Conservation (phyloP, 176 grass and related monocot genomes). For the Rhynchospora tenuis region DNA sequence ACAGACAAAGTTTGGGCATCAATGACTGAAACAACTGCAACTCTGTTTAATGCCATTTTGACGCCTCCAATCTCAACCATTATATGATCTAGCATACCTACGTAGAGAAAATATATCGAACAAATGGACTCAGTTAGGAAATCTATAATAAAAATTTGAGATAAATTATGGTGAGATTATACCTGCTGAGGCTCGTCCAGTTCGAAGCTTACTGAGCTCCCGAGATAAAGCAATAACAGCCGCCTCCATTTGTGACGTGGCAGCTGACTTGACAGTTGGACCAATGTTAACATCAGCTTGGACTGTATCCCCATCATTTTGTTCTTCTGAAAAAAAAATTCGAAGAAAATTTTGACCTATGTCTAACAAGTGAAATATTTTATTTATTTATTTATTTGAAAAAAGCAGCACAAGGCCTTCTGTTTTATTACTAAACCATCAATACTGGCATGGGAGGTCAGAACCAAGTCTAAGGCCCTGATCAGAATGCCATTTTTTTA, state of each 20-base stretch:
- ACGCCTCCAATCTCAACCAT: conserved; percentile 57
- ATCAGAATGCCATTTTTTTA: too few relatives aligned
- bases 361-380: too few relatives aligned
- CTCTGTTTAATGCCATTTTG: conserved; percentile 65
- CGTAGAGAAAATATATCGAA: not conserved
- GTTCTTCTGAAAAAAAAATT: conserved; percentile 45
- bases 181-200: conserved; percentile 79
- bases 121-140: conserved; percentile 9
- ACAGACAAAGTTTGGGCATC: conserved; percentile 77
- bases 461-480: too few relatives aligned
- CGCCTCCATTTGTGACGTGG: conserved; percentile 70
- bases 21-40: conserved; percentile 91
- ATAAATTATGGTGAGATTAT: not conserved
- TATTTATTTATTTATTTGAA: too few relatives aligned
- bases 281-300: conserved; percentile 58
- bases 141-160: not conserved
- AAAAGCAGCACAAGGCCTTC: too few relatives aligned
- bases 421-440: too few relatives aligned
- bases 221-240: conserved; percentile 63
- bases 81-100: conserved; percentile 97
- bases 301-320: conserved; percentile 62
- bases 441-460: too few relatives aligned
- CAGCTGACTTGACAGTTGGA: conserved; percentile 55
- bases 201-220: conserved; percentile 83
- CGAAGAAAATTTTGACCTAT: conserved; percentile 5